A percentile compares a stretch with the other conserved stretches of the same genome.
These are phyloP conservation scores for Colletotrichum gloeosporioides DNA, from an alignment of 2,329 filamentous ascomycete species.

Conservation along the genomic window DNA sequence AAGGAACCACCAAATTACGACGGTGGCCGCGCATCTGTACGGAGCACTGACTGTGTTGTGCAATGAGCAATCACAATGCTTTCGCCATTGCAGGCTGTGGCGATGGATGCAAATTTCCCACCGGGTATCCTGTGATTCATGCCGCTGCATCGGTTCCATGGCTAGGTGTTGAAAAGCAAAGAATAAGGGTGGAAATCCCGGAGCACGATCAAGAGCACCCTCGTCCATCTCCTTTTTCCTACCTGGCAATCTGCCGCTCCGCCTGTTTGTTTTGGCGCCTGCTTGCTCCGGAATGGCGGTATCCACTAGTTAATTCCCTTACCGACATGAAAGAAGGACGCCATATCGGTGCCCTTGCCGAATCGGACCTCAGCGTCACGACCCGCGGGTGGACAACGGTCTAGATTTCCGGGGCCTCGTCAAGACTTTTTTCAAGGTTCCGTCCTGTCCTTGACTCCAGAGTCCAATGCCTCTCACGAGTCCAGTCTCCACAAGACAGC, in stretches of 20 bases:
- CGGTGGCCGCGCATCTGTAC: neutral
- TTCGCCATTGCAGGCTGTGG: neutral
- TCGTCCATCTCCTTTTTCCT: neutral
- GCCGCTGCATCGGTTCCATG: neutral
- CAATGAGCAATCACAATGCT: neutral
- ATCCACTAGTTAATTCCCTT: conserved; percentile 15
- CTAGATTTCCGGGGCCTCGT: neutral
- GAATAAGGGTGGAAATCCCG: neutral
- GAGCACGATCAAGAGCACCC: neutral
- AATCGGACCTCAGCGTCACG: conserved; percentile 5
- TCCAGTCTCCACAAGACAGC: neutral
- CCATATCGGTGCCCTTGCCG: conserved; percentile 6
- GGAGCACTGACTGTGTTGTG: neutral
- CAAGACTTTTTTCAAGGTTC: neutral
- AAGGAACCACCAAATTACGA: conserved; percentile 1
- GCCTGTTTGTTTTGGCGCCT: conserved; percentile 13
- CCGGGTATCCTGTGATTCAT: neutral
- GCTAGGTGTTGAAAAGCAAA: neutral
- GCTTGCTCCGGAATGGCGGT: conserved; percentile 6
- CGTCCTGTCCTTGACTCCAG: too few species aligned
- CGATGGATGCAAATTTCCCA: neutral
- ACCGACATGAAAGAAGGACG: conserved; percentile 15
- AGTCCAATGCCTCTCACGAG: too few species aligned
- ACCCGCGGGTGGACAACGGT: neutral
- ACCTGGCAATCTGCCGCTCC: neutral